Evolutionary conservation across 2,329 filamentous ascomycete species (phyloP).

Genomic region (Monosporascus sp.): DNA sequence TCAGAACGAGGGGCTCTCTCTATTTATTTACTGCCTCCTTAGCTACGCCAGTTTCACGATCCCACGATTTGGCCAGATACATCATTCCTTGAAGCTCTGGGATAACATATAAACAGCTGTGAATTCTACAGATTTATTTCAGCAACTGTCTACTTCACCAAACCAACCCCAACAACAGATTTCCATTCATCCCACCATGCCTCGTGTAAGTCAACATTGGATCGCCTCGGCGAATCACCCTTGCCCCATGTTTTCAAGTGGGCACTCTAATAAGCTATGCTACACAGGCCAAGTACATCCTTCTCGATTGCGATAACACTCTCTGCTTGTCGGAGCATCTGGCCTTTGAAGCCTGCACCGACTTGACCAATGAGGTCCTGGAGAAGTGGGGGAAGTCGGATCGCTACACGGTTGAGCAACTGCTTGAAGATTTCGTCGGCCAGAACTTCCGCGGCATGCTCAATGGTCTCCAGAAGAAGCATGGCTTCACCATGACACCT

Average conservation of each 20-base stretch:
- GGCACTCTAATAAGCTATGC: conserved; percentile 6
- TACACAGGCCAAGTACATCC: conserved; percentile 51
- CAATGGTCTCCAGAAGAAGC: conserved; percentile 60
- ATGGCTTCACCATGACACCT: conserved; percentile 55
- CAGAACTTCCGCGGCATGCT: conserved; percentile 79
- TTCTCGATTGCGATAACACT: conserved; percentile 67
- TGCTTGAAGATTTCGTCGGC: conserved; percentile 70
- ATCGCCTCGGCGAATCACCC: not conserved
- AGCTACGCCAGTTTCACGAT: not conserved
- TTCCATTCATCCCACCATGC: conserved; percentile 20
- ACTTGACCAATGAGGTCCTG: conserved; percentile 69
- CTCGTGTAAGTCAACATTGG: conserved; percentile 21
- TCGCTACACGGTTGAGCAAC: conserved; percentile 62
- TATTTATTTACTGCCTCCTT: not conserved
- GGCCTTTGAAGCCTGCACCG: conserved; percentile 71
- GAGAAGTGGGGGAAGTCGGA: conserved; percentile 53
- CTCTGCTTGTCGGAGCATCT: conserved; percentile 71
- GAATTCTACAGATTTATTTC: not conserved
- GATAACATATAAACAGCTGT: not conserved
- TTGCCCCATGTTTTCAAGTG: not conserved
- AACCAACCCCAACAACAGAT: not conserved
- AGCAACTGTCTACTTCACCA: not conserved
- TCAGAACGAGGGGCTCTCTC: not conserved
- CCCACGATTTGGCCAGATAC: not conserved
- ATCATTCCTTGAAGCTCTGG: not conserved